Percentiles rank a stretch among this genome's conserved stretches.
phyloP scores from a whole-genome alignment of 2,329 filamentous ascomycete genomes.

The Fusarium falciforme region DNA sequence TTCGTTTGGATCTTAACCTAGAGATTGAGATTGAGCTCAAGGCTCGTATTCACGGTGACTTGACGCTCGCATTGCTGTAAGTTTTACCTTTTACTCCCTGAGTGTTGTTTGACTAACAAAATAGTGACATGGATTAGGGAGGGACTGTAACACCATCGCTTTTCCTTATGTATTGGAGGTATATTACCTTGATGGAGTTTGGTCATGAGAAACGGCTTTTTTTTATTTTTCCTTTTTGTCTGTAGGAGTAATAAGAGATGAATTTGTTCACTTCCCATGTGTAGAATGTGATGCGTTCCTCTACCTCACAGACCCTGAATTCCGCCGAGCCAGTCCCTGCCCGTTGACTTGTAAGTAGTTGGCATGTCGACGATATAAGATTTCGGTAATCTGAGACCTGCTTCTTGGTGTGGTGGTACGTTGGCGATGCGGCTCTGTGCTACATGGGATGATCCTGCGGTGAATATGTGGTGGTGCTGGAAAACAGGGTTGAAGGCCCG shows the following conservation, averaged over 20 bases:
- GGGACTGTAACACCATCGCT: constrained; percentile 12
- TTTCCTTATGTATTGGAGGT: neutral
- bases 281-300: constrained; percentile 29
- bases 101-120: constrained; percentile 29
- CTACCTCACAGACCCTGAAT: constrained; percentile 1
- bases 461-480: neutral
- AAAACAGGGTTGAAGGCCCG: neutral
- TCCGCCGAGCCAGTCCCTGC: neutral
- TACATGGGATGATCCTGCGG: neutral
- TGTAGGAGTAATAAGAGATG: constrained; percentile 33
- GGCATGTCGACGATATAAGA: neutral
- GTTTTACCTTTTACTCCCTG: constrained; percentile 26
- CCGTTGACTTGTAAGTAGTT: neutral
- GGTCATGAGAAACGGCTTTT: constrained; percentile 30
- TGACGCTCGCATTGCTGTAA: constrained; percentile 78
- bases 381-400: neutral
- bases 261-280: constrained; percentile 4
- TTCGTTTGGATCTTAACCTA: constrained; percentile 82
- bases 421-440: neutral
- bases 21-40: constrained; percentile 89
- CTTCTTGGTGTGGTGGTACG: neutral
- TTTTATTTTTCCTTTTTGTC: neutral
- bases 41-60: constrained; percentile 85
- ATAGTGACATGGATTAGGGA: constrained; percentile 45
- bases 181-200: constrained; percentile 23